Percentiles rank a stretch among this genome's conserved stretches.
phyloP scores from a whole-genome alignment of 1,139 yeast species.

The Pichia sp. region DNA sequence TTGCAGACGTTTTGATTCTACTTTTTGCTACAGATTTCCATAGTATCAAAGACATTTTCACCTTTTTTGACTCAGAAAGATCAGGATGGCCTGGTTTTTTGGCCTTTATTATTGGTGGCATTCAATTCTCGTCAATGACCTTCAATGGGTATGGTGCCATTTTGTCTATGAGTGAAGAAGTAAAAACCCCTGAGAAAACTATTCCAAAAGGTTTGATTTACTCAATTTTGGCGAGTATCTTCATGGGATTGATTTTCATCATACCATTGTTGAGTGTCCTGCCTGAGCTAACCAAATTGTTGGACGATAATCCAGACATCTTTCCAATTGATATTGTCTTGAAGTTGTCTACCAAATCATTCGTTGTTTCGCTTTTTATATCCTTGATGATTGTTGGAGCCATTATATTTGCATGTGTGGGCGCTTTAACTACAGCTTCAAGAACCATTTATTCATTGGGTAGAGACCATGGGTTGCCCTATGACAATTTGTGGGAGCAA shows the following conservation, averaged over 20 bases:
- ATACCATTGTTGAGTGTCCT: slow-evolving; percentile 63
- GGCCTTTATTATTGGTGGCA: slow-evolving; percentile 70
- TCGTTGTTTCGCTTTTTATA: slow-evolving; percentile 56
- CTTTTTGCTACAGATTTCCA: slow-evolving; percentile 55
- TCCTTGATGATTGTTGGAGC: slow-evolving; percentile 64
- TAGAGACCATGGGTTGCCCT: slow-evolving; percentile 83
- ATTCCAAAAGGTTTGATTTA: slow-evolving; percentile 72
- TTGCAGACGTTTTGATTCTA: slow-evolving; percentile 55
- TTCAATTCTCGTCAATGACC: slow-evolving; percentile 73
- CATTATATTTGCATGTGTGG: slow-evolving; percentile 68
- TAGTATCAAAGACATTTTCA: slow-evolving; percentile 49
- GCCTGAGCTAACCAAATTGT: slow-evolving; percentile 50
- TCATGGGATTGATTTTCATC: slow-evolving; percentile 65
- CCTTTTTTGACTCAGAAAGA: slow-evolving; percentile 61
- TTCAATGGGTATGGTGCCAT: slow-evolving; percentile 78
- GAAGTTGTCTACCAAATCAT: slow-evolving; percentile 61
- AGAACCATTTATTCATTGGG: slow-evolving; percentile 83
- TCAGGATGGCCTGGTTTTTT: slow-evolving; percentile 65
- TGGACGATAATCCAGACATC: slow-evolving; percentile 56
- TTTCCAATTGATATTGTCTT: slow-evolving; percentile 51
- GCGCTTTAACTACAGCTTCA: slow-evolving; percentile 77
- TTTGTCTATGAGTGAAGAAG: slow-evolving; percentile 79
- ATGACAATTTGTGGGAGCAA: slow-evolving; percentile 52
- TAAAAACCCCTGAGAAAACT: slow-evolving; percentile 61
- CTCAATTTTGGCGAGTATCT: slow-evolving; percentile 54